These are phyloP conservation scores for Akebia trifoliata DNA, from an alignment of 164 flowering plant species.

Conservation along the genomic window DNA sequence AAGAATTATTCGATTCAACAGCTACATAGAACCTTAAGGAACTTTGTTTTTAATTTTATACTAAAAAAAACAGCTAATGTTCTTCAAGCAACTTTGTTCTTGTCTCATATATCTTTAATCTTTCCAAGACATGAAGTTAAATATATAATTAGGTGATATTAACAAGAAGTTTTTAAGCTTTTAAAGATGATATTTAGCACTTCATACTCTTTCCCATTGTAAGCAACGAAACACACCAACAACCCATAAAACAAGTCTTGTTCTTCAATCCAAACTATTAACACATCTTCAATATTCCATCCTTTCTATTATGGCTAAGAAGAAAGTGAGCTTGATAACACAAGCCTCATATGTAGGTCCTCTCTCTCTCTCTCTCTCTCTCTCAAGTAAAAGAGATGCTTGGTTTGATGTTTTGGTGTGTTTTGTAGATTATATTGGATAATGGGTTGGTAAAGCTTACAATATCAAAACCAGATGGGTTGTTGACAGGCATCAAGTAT, in stretches of 20 bases:
- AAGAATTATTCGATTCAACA: no score
- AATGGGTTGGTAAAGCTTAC: constrained; percentile 45
- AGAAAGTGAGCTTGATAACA: constrained; percentile 20
- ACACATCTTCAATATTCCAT: not conserved
- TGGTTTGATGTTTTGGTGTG: not conserved
- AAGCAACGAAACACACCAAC: constrained; percentile 4
- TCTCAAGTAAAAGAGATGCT: not conserved
- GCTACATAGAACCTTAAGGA: no score
- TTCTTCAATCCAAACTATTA: constrained; percentile 1
- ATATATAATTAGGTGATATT: no score
- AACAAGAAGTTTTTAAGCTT: no score
- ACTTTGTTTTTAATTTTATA: no score
- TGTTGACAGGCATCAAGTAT: constrained; percentile 40
- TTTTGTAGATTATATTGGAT: constrained; percentile 35
- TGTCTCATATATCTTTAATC: no score
- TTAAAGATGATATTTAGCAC: no score
- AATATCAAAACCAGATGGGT: constrained; percentile 40
- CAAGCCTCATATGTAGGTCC: constrained; percentile 27
- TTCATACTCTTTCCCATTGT: not conserved
- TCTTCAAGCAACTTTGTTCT: no score
- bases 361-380: constrained; percentile 7
- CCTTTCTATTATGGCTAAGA: constrained; percentile 19
- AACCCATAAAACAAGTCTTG: not conserved
- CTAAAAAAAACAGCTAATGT: no score
- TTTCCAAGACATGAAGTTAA: no score